Percentiles rank a stretch among this genome's conserved stretches.
phyloP scores from a whole-genome alignment of 1,284 basidiomycete species.

The Bondarzewia mesenterica region DNA sequence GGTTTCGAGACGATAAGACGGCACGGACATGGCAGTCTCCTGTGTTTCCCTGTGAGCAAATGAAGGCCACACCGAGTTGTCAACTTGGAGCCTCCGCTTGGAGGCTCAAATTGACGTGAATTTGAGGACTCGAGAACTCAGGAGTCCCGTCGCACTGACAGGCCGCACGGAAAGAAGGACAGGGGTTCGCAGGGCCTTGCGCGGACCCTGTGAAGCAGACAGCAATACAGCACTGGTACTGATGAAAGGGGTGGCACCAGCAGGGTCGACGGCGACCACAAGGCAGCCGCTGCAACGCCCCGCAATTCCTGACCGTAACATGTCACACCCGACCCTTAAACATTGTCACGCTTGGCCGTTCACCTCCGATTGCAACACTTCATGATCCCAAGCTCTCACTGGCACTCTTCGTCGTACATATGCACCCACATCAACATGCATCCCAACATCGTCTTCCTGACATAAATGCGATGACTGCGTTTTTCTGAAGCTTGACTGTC shows the following conservation, averaged over 20 bases:
- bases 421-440: too few relatives aligned
- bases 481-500: too few relatives aligned
- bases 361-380: constrained; percentile 6
- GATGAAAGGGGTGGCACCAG: background rate
- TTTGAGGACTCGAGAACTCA: background rate
- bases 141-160: background rate
- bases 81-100: background rate
- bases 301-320: too few relatives aligned
- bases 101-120: too few relatives aligned
- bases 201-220: too few relatives aligned
- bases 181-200: too few relatives aligned
- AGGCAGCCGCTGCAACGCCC: background rate
- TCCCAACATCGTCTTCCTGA: too few relatives aligned
- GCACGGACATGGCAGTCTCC: constrained; percentile 20
- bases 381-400: too few relatives aligned
- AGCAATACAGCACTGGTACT: background rate
- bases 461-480: too few relatives aligned
- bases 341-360: background rate
- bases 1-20: constrained; percentile 56
- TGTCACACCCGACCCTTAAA: background rate
- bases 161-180: background rate
- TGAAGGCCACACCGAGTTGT: constrained; percentile 4
- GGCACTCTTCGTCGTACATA: too few relatives aligned
- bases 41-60: too few relatives aligned
- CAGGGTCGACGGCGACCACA: background rate